A percentile compares a stretch with the other conserved stretches of the same genome.
Conservation (phyloP, 306 rosid species). For the Senna siamea region DNA sequence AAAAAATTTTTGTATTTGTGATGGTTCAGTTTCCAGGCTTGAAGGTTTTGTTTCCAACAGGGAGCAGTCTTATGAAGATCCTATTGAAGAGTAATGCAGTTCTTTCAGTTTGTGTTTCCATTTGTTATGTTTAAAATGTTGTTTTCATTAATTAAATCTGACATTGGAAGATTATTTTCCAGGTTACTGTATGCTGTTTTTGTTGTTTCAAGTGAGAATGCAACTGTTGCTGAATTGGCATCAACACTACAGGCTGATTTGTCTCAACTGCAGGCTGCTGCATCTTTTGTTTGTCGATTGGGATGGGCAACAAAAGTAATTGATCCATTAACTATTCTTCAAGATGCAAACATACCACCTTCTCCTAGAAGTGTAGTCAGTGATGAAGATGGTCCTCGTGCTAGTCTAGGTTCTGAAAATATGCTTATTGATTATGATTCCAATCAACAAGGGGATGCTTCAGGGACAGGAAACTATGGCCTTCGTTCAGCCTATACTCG, state of each 20-base stretch:
- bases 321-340: constrained; percentile 90
- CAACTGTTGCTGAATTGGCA: constrained; percentile 97
- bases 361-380: constrained; percentile 70
- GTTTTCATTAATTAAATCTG: constrained; percentile 35
- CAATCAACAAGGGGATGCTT: constrained; percentile 66
- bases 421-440: constrained; percentile 63
- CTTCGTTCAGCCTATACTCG: constrained; percentile 62
- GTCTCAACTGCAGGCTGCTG: constrained; percentile 95
- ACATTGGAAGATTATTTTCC: constrained; percentile 38
- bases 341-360: constrained; percentile 61
- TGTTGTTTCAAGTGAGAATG: constrained; percentile 97
- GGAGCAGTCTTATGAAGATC: constrained; percentile 99
- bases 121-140: constrained; percentile 28
- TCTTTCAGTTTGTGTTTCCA: constrained; percentile 30
- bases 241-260: constrained; percentile 92
- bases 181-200: constrained; percentile 97
- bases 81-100: constrained; percentile 93
- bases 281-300: constrained; percentile 92
- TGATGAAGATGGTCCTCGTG: constrained; percentile 70
- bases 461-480: constrained; percentile 60
- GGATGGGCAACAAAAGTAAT: constrained; percentile 98
- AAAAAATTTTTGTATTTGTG: constrained; percentile 39
- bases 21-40: constrained; percentile 86
- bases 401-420: constrained; percentile 63
- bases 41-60: constrained; percentile 99